phyloP scores from a whole-genome alignment of 2,329 filamentous ascomycete species.

The Exophiala xenobiotica region DNA sequence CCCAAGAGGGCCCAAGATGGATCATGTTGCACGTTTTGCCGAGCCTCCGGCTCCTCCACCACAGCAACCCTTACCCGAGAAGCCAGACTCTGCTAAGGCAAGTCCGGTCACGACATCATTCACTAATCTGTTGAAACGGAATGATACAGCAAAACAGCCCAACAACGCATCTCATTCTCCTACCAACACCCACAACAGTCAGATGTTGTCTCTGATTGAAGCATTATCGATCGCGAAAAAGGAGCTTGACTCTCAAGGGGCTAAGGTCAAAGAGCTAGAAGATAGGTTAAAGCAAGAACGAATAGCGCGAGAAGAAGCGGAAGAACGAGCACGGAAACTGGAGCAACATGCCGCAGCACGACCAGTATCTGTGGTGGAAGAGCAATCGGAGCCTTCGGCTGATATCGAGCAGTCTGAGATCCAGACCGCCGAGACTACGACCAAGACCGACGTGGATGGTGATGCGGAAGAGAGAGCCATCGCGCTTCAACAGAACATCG shows the following conservation, averaged over 20 bases:
- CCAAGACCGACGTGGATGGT: conserved; percentile 34
- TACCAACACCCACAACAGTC: conserved; percentile 59
- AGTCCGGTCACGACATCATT: conserved; percentile 46
- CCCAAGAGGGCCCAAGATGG: conserved; percentile 58
- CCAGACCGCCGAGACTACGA: conserved; percentile 23
- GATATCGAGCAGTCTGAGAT: conserved; percentile 18
- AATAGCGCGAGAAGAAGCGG: conserved; percentile 76
- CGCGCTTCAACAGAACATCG: conserved; percentile 68
- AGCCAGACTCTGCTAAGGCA: conserved; percentile 68
- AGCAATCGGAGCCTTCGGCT: conserved; percentile 31
- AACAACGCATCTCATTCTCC: conserved; percentile 53
- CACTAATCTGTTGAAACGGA: conserved; percentile 67
- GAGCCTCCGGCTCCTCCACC: conserved; percentile 92
- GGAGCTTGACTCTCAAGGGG: conserved; percentile 80
- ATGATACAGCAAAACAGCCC: conserved; percentile 68
- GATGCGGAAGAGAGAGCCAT: conserved; percentile 40
- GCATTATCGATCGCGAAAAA: conserved; percentile 79
- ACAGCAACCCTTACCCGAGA: conserved; percentile 88
- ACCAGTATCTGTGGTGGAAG: conserved; percentile 37
- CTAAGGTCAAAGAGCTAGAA: conserved; percentile 78
- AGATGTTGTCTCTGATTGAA: conserved; percentile 81
- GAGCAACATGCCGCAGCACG: conserved; percentile 57
- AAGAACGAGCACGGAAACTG: conserved; percentile 73
- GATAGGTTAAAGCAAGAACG: conserved; percentile 75
- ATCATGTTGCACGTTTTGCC: conserved; percentile 81